Conservation (phyloP, 2,329 filamentous ascomycete genomes). For the Myriosclerotinia scirpicola region DNA sequence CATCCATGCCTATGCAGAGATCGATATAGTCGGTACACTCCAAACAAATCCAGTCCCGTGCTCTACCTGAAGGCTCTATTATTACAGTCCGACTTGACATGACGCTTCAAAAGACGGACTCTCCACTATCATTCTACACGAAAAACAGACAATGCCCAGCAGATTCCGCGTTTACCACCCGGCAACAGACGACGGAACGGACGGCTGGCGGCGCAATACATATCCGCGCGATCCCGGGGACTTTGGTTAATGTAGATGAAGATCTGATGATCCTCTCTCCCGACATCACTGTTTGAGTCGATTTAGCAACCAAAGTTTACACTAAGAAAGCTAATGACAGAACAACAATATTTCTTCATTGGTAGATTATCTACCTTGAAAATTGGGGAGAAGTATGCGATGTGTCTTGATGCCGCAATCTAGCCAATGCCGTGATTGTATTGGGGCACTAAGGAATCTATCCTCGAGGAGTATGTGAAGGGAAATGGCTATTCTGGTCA, state of each 20-base stretch:
- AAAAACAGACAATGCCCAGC: neutral
- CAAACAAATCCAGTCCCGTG: slow-evolving; percentile 12
- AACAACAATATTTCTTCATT: slow-evolving; percentile 1
- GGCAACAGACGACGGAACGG: no score
- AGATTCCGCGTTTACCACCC: slow-evolving; percentile 4
- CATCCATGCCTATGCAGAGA: neutral
- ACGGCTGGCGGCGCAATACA: no score
- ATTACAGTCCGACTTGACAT: slow-evolving; percentile 10
- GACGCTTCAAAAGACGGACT: slow-evolving; percentile 9
- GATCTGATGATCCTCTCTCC: slow-evolving; percentile 5
- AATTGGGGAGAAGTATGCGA: neutral
- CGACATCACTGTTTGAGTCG: slow-evolving; percentile 1
- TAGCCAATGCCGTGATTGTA: slow-evolving; percentile 2
- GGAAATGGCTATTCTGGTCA: slow-evolving; percentile 7
- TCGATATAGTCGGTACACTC: slow-evolving; percentile 15
- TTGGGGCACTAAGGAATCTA: slow-evolving; percentile 3
- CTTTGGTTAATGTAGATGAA: slow-evolving; percentile 6
- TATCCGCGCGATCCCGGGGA: neutral
- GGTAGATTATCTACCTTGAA: slow-evolving; percentile 1
- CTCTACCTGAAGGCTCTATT: slow-evolving; percentile 8
- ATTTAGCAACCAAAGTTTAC: slow-evolving; percentile 2
- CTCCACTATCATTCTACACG: slow-evolving; percentile 4
- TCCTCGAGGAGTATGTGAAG: slow-evolving; percentile 4
- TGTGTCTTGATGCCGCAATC: slow-evolving; percentile 2
- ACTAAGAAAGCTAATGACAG: slow-evolving; percentile 10